These are phyloP conservation scores for Talaromyces liani DNA, from an alignment of 495 filamentous ascomycete genomes.

Conservation along the genomic window DNA sequence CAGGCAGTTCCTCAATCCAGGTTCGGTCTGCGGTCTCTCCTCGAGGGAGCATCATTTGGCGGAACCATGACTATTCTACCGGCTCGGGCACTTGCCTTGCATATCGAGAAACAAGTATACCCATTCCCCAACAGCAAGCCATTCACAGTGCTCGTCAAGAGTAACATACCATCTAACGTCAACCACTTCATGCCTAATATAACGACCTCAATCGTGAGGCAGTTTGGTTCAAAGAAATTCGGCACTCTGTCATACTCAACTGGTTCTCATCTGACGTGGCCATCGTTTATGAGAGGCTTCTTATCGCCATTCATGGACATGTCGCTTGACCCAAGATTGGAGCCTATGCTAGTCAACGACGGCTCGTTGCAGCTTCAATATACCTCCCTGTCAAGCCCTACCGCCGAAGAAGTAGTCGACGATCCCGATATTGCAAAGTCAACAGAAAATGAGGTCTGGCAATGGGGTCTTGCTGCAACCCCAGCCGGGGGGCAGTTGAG, in stretches of 20 bases:
- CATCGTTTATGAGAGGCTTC: constrained; percentile 16
- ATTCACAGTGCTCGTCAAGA: constrained; percentile 23
- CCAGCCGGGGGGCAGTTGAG: constrained; percentile 22
- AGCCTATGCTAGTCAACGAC: constrained; percentile 13
- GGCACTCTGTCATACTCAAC: neutral
- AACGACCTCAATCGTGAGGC: neutral
- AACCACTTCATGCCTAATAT: constrained; percentile 19
- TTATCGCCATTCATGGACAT: constrained; percentile 17
- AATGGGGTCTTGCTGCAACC: constrained; percentile 18
- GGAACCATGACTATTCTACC: constrained; percentile 24
- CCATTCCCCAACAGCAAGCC: constrained; percentile 28
- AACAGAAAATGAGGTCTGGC: constrained; percentile 27
- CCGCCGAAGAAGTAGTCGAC: constrained; percentile 18
- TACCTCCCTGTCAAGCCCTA: constrained; percentile 22
- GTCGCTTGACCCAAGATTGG: constrained; percentile 17
- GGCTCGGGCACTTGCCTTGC: constrained; percentile 20
- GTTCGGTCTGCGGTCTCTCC: constrained; percentile 12
- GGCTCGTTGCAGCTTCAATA: constrained; percentile 31
- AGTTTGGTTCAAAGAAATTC: neutral
- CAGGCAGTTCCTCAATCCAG: neutral
- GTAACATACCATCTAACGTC: constrained; percentile 21
- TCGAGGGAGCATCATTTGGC: constrained; percentile 23
- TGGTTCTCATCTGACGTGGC: constrained; percentile 17
- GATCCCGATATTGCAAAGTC: constrained; percentile 12
- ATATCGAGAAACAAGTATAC: constrained; percentile 21